Evolutionary conservation across 2,329 filamentous ascomycete species (phyloP).

Genomic region (Exophiala sp.): DNA sequence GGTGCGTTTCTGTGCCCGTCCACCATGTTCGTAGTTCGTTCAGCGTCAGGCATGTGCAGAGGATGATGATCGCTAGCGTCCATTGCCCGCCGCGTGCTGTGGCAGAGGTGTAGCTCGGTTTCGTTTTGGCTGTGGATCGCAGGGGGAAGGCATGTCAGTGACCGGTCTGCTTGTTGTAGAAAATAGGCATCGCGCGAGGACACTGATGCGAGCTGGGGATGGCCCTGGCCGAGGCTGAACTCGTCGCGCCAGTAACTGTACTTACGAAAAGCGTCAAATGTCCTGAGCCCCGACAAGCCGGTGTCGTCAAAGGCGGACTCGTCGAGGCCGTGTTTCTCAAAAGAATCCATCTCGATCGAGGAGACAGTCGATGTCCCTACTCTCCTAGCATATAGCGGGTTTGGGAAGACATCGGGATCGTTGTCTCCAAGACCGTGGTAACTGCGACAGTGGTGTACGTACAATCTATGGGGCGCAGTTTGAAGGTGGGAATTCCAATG

Average conservation of each 20-base stretch:
- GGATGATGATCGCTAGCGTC: constrained; percentile 72
- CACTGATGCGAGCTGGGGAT: background rate
- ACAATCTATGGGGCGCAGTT: background rate
- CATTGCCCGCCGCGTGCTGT: constrained; percentile 87
- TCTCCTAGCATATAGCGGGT: constrained; percentile 15
- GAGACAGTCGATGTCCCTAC: constrained; percentile 14
- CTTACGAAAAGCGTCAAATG: constrained; percentile 96
- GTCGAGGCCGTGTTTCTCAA: constrained; percentile 57
- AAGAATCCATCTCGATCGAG: constrained; percentile 18
- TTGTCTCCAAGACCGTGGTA: background rate
- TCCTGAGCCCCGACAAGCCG: constrained; percentile 57
- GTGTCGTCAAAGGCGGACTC: constrained; percentile 76
- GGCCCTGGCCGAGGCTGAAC: no score
- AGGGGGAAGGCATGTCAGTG: constrained; percentile 1
- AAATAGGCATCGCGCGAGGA: no score
- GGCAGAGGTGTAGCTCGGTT: constrained; percentile 81
- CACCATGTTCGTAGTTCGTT: constrained; percentile 79
- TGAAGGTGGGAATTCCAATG: background rate
- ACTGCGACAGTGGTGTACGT: background rate
- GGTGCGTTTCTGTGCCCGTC: constrained; percentile 74
- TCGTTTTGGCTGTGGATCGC: constrained; percentile 83
- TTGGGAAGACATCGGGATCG: constrained; percentile 1
- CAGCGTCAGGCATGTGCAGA: constrained; percentile 69
- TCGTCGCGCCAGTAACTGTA: no score
- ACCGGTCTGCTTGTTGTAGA: background rate